A percentile compares a stretch with the other conserved stretches of the same genome.
Evolutionary conservation across 768 basidiomycete species (phyloP).

Genomic region (Rhodotorula paludigena): DNA sequence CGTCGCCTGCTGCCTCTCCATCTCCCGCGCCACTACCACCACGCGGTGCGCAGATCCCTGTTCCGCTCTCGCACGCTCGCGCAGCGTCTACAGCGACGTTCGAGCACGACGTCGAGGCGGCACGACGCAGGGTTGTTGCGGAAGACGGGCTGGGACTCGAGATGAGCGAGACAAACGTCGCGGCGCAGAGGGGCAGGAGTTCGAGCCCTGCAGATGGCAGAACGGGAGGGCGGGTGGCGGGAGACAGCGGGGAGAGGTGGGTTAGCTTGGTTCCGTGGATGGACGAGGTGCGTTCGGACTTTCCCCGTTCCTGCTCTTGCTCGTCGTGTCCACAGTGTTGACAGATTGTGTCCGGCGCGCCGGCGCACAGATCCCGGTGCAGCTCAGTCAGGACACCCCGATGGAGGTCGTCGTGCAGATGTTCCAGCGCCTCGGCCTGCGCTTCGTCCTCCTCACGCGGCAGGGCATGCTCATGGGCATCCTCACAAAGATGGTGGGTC

Average conservation of each 20-base stretch:
- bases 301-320: too few species aligned
- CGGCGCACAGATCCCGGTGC: conserved; percentile 30
- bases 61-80: background rate
- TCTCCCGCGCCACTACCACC: too few species aligned
- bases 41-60: conserved; percentile 6
- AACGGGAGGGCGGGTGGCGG: too few species aligned
- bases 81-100: background rate
- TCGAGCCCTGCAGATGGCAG: too few species aligned
- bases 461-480: conserved; percentile 29
- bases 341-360: too few species aligned
- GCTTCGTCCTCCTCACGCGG: conserved; percentile 34
- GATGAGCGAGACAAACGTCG: too few species aligned
- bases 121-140: background rate
- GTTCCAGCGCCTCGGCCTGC: conserved; percentile 39
- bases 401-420: conserved; percentile 43
- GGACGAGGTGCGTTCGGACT: conserved; percentile 37
- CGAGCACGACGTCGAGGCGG: background rate
- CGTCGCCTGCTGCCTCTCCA: too few species aligned
- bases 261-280: conserved; percentile 37
- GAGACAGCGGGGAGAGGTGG: background rate
- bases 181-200: background rate
- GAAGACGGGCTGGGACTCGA: too few species aligned
- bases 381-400: conserved; percentile 29
- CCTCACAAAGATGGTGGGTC: conserved; percentile 40
- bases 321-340: too few species aligned